Conservation (phyloP, 306 rosid species). For the Chamaecrista fasciculata region DNA sequence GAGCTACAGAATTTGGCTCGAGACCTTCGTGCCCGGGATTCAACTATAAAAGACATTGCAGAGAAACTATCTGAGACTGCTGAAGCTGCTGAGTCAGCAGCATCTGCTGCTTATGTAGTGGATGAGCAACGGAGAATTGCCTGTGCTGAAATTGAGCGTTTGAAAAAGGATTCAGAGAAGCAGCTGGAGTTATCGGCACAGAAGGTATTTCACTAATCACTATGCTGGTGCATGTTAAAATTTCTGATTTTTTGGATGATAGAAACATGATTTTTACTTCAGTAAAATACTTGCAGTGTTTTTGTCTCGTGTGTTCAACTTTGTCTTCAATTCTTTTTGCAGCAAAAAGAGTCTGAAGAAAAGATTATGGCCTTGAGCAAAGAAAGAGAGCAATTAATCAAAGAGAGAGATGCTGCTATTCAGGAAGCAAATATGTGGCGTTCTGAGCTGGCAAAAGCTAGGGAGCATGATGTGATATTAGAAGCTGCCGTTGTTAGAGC, state of each 20-base stretch:
- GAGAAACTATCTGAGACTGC: constrained; percentile 95
- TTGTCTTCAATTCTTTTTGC: constrained; percentile 27
- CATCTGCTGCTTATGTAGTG: constrained; percentile 88
- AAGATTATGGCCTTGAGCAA: constrained; percentile 48
- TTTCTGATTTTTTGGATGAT: background rate
- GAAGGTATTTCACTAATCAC: constrained; percentile 46
- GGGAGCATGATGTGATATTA: constrained; percentile 84
- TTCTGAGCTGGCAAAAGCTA: constrained; percentile 88
- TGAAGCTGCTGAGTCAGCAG: constrained; percentile 98
- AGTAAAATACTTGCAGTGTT: constrained; percentile 17
- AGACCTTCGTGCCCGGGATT: constrained; percentile 89
- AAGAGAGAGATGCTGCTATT: constrained; percentile 78
- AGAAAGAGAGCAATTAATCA: constrained; percentile 75
- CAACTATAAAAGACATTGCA: constrained; percentile 88
- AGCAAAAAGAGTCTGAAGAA: constrained; percentile 74
- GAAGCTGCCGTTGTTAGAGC: constrained; percentile 91
- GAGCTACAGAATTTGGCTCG: constrained; percentile 91
- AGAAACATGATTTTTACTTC: background rate
- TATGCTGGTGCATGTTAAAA: background rate
- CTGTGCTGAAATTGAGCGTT: constrained; percentile 70
- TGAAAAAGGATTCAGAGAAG: constrained; percentile 63
- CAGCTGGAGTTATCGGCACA: constrained; percentile 52
- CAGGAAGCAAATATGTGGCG: constrained; percentile 98
- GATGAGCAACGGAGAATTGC: constrained; percentile 87
- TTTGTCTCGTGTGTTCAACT: constrained; percentile 13